Base-by-base conservation (phyloP, 2,329 filamentous ascomycete species). In the Alternaria postmessia region DNA sequence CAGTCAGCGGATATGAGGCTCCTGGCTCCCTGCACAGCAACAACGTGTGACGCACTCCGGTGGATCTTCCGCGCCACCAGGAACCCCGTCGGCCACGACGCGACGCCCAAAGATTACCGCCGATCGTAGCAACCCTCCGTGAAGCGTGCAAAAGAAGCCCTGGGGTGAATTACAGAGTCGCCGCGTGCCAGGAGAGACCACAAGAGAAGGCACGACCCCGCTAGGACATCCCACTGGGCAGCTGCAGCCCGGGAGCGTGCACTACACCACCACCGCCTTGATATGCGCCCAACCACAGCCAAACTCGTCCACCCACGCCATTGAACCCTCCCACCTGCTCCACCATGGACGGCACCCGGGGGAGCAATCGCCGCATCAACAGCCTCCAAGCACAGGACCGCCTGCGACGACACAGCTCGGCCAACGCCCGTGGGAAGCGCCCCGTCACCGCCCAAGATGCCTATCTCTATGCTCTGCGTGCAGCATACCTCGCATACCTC, bases 401-500 rank as follows among this genome's bases (percentile, higher is more conserved):
- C 51, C 73, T 79, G 43, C 76, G 79, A 66, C 80, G 80, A 44
- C 69, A 75, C 51, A 62, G 67, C 66, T 75, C 74, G 57, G 79
- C 76, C 47, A 76, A 75, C 53, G 59, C 63, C 8, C 74, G 76
- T 56, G 72, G 71, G 60, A 79, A 78, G 62, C 77, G 73, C 56
- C 67, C 73, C 57, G 76, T 83, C 57, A 73, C 75, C 63, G 75
- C 84, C 77, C 91, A 96, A 71, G 93, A 97, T 80, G 94, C 93
- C 75, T 97, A 96, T 81, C 91, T 89, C 65, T 97, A 93, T 81
- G 93, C 94, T 71, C 88, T 99, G 55, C 91, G 95, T 64, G 89
- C 92, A 68, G 94, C 94, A 69, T 97, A 93, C 80, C 90, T 99
- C 59, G 87, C 94, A 79, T 96, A 99, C 79, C 89, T 98, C 44